Evolutionary conservation across 495 filamentous ascomycete species (phyloP).

Genomic region (Neurospora sp.): DNA sequence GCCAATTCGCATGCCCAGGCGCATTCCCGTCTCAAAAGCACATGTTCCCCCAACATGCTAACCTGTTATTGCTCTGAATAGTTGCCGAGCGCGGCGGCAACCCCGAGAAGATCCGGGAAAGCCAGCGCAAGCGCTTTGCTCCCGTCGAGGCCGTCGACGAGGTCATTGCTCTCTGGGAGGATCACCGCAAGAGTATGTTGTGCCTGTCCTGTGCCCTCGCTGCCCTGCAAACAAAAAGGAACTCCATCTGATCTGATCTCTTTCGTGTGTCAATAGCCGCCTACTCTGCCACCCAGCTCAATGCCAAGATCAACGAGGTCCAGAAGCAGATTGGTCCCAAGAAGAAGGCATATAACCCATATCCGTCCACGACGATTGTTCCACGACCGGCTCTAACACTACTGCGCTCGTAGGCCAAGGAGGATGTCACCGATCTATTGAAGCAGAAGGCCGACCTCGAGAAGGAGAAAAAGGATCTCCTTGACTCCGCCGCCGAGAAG

Average conservation of each 20-base stretch:
- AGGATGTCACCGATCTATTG: conserved; percentile 76
- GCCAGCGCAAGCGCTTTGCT: conserved; percentile 70
- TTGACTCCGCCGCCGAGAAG: conserved; percentile 63
- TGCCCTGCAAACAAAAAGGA: background rate
- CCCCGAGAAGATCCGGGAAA: conserved; percentile 79
- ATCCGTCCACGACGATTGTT: background rate
- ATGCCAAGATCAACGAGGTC: conserved; percentile 71
- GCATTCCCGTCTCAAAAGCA: background rate
- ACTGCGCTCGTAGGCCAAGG: conserved; percentile 53
- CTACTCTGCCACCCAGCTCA: conserved; percentile 75
- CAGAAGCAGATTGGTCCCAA: conserved; percentile 85
- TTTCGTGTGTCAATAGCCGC: conserved; percentile 7
- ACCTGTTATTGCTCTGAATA: conserved; percentile 43
- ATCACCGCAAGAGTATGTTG: conserved; percentile 63
- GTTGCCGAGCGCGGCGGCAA: conserved; percentile 80
- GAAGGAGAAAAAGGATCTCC: conserved; percentile 66
- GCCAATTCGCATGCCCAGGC: background rate
- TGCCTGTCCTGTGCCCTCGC: background rate
- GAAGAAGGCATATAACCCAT: conserved; percentile 62
- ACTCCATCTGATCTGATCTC: background rate
- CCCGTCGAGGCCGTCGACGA: conserved; percentile 79
- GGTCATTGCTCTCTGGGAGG: conserved; percentile 78
- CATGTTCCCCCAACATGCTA: conserved; percentile 43
- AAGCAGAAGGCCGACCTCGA: conserved; percentile 65
- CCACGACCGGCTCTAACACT: background rate